Conservation (phyloP, 2,329 filamentous ascomycete species). For the Nannizziopsis arthrosporioides region DNA sequence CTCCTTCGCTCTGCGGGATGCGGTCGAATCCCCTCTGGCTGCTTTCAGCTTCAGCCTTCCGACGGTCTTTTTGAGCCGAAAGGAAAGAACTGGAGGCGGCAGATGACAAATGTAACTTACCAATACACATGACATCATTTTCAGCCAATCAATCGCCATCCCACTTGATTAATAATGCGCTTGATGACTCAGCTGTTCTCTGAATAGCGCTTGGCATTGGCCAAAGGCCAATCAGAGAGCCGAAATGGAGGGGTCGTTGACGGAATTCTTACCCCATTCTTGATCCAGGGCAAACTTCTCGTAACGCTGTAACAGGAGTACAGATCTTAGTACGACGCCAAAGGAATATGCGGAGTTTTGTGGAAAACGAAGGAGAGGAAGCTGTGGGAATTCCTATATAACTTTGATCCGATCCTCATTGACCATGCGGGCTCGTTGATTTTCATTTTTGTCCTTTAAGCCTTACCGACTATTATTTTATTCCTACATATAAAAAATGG, state of each 20-base stretch:
- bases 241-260: neutral
- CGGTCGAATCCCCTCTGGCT: too few species aligned
- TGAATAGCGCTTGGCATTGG: too few species aligned
- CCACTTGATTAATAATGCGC: slow-evolving; percentile 1
- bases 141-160: slow-evolving; percentile 3
- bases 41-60: too few species aligned
- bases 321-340: too few species aligned
- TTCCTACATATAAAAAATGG: neutral
- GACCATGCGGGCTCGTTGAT: neutral
- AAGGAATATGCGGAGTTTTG: too few species aligned
- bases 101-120: slow-evolving; percentile 1
- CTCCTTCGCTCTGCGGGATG: too few species aligned
- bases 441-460: neutral
- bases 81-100: too few species aligned
- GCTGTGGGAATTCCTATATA: slow-evolving; percentile 2
- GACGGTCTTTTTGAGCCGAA: too few species aligned
- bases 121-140: slow-evolving; percentile 7
- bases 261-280: too few species aligned
- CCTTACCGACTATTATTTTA: neutral
- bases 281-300: too few species aligned
- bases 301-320: too few species aligned
- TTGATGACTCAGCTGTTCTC: neutral
- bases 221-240: neutral
- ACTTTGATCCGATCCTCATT: neutral
- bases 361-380: neutral